Evolutionary conservation across 2,329 filamentous ascomycete genomes (phyloP).

Genomic region (Coniochaeta hoffmannii): DNA sequence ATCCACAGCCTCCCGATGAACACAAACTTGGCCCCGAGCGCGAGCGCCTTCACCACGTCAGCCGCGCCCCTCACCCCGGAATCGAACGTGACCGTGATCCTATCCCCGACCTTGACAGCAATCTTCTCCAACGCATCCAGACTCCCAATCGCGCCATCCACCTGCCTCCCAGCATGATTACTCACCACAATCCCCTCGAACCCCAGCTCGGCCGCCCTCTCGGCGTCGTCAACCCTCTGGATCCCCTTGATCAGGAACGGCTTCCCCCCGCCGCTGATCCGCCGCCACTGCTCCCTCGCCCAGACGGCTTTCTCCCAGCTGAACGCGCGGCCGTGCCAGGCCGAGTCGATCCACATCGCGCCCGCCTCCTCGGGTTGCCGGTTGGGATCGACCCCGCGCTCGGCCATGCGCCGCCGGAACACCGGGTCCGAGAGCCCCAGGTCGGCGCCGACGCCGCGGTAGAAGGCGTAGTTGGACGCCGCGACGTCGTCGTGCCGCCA

Average conservation of each 20-base stretch:
- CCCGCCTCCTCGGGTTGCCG: conserved; percentile 45
- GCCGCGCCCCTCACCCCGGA: conserved; percentile 48
- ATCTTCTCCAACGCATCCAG: conserved; percentile 55
- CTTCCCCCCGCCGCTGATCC: conserved; percentile 47
- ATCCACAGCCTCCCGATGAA: conserved; percentile 55
- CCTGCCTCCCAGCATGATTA: conserved; percentile 51
- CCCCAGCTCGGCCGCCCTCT: conserved; percentile 41
- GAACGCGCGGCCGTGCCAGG: conserved; percentile 57
- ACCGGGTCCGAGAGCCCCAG: background rate
- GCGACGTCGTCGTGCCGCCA: conserved; percentile 53
- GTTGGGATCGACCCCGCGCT: conserved; percentile 19
- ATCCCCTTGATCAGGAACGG: conserved; percentile 57
- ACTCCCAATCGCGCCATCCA: conserved; percentile 52
- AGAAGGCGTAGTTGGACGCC: conserved; percentile 55
- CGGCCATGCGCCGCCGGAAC: background rate
- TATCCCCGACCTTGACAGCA: conserved; percentile 27
- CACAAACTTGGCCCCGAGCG: conserved; percentile 54
- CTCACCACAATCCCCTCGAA: conserved; percentile 55
- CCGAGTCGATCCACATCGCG: conserved; percentile 53
- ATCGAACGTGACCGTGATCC: conserved; percentile 47
- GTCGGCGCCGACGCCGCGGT: conserved; percentile 44
- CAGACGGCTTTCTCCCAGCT: conserved; percentile 58
- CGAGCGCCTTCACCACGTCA: conserved; percentile 54
- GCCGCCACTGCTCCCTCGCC: conserved; percentile 53
- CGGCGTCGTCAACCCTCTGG: conserved; percentile 51